Percentiles rank a stretch among this genome's conserved stretches.
phyloP scores from a whole-genome alignment of 2,329 filamentous ascomycete species.

The Aspergillus nomiae region DNA sequence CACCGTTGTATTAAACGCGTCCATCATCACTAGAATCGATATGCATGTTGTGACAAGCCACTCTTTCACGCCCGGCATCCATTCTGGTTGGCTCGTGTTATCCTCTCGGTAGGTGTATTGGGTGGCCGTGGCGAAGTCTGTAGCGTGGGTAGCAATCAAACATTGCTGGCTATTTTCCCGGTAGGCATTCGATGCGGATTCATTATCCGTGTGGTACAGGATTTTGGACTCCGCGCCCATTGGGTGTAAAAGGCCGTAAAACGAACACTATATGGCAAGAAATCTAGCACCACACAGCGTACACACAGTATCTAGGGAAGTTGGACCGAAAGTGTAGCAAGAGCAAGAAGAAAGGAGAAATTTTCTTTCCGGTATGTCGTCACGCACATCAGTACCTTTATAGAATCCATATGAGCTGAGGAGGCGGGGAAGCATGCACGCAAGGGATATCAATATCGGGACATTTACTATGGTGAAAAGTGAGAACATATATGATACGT shows the following conservation, averaged over 20 bases:
- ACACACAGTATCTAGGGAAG: not conserved
- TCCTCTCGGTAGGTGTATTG: conserved; percentile 1
- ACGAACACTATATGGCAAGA: not conserved
- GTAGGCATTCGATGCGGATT: conserved; percentile 12
- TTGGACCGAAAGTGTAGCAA: not conserved
- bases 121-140: conserved; percentile 8
- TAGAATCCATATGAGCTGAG: not conserved
- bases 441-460: conserved; percentile 1
- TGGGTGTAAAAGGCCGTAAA: not conserved
- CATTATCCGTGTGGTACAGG: conserved; percentile 16
- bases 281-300: not conserved
- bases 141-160: conserved; percentile 6
- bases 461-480: not conserved
- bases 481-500: not conserved
- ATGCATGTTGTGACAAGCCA: conserved; percentile 46
- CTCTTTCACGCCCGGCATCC: conserved; percentile 44
- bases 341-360: not conserved
- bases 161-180: conserved; percentile 10
- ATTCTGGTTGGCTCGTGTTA: conserved; percentile 20
- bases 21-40: conserved; percentile 50
- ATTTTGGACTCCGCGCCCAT: conserved; percentile 22
- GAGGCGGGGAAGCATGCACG: not conserved
- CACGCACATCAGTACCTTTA: not conserved
- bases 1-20: conserved; percentile 53
- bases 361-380: not conserved